Evolutionary conservation across 148 eudicot species (phyloP), one percentile per base, ranked within the genome.

Genomic region (Rhododendron henanense): DNA sequence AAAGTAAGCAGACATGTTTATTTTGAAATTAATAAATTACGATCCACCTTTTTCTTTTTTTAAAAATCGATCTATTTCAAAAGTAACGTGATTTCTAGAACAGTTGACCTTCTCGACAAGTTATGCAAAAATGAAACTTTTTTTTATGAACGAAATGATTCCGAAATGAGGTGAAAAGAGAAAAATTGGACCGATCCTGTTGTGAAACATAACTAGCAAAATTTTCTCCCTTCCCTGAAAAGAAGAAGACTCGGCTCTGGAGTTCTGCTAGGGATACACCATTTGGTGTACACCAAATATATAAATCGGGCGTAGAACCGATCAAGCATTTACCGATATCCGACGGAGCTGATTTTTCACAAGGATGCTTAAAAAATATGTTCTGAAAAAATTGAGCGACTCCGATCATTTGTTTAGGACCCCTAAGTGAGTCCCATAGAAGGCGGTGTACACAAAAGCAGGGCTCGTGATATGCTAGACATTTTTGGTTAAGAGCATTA

Each of bases 391-490:
- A 41, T 6, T 41, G 45, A 41, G 6, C 1, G 7, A 5, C 0
- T 41, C 8, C 6, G 6, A 6, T 41, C 1, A 41, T 41, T 41
- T 41, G 45, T 41, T 7, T 41, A 41, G 45, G 1, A 41, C 8
- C 45, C 0, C 45, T 5, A 41, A 41, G 6, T 41, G 45, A 1
- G 1, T 41, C 45, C 8, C 45, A 41, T 41, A 41, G 45, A 41
- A 41, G 45, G 45, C 6, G 8, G 7, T 41, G 45, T 41, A 41
- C 41, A 39, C 41, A 39, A 39, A 39, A 41, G 45, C 45, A 41
- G 45, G 45, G 45, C 45, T 41, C 45, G 45, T 83, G 88, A 84
- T 57, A 82, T 45, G 41, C 35, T 78, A 39, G 85, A 63, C 59
- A 35, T 19, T 80, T 47, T 69, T 8, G 21, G 1, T 16, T 1